These are phyloP conservation scores for Amphirosellinia nigrospora DNA, from an alignment of 495 filamentous ascomycete species.

Conservation along the genomic window DNA sequence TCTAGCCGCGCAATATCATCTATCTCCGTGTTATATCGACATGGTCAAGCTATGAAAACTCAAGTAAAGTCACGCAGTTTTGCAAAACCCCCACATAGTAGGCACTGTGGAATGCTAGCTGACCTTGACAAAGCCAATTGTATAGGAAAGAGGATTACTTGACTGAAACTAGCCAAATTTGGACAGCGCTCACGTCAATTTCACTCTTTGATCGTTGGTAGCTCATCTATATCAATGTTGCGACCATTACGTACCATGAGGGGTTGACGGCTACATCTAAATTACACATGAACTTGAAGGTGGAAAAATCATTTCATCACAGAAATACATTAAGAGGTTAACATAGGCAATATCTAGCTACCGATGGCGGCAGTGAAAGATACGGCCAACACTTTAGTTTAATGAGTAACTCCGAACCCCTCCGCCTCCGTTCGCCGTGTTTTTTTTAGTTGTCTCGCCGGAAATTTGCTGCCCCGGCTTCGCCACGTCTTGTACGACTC, in stretches of 20 bases:
- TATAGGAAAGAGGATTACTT: neutral
- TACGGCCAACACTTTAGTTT: slow-evolving; percentile 5
- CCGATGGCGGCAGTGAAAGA: slow-evolving; percentile 1
- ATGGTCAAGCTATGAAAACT: neutral
- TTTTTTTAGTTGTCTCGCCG: slow-evolving; percentile 19
- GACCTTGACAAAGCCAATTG: slow-evolving; percentile 23
- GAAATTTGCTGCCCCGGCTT: slow-evolving; percentile 20
- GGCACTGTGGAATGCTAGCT: slow-evolving; percentile 10
- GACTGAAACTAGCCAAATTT: slow-evolving; percentile 8
- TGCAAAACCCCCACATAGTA: neutral
- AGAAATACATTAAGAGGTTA: too few species aligned
- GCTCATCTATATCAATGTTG: slow-evolving; percentile 7
- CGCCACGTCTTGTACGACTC: slow-evolving; percentile 20
- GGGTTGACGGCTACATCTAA: neutral
- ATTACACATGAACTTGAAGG: neutral
- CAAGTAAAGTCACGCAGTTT: too few species aligned
- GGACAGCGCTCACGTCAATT: neutral
- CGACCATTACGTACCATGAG: neutral
- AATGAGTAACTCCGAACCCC: slow-evolving; percentile 26
- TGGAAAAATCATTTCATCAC: too few species aligned
- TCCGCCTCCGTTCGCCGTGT: slow-evolving; percentile 21
- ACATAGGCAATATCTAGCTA: neutral
- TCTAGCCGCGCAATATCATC: neutral
- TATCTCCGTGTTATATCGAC: neutral
- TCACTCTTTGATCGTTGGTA: slow-evolving; percentile 16